Percentiles rank a stretch among this genome's conserved stretches.
These are phyloP conservation scores for Auriculariales sp. DNA, from an alignment of 768 basidiomycete genomes.

Conservation along the genomic window DNA sequence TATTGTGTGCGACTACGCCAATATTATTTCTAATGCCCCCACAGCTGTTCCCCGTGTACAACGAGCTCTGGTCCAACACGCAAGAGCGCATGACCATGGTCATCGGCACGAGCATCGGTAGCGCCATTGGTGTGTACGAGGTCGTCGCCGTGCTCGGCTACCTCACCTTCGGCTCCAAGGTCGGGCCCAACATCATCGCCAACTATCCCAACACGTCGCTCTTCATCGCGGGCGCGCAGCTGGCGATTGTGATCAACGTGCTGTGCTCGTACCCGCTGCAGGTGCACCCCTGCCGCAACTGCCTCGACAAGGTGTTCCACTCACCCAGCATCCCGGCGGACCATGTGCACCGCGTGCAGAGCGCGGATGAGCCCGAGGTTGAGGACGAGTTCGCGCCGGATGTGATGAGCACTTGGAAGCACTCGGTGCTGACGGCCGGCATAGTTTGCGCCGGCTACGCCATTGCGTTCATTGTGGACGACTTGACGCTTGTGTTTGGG, in stretches of 20 bases:
- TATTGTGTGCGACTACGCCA: neutral
- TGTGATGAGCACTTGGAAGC: constrained; percentile 58
- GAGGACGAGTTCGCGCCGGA: constrained; percentile 38
- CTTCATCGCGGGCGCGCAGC: constrained; percentile 83
- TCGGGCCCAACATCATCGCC: constrained; percentile 82
- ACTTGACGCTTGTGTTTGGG: constrained; percentile 73
- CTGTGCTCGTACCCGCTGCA: constrained; percentile 90
- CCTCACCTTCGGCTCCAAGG: constrained; percentile 82
- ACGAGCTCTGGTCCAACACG: constrained; percentile 71
- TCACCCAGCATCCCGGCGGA: constrained; percentile 21
- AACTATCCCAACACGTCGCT: constrained; percentile 87
- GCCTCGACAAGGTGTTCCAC: constrained; percentile 51
- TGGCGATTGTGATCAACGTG: constrained; percentile 84
- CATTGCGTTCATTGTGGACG: constrained; percentile 65
- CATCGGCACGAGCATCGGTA: constrained; percentile 75
- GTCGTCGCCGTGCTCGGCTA: constrained; percentile 82
- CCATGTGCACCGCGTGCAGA: constrained; percentile 17
- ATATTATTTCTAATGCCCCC: constrained; percentile 4
- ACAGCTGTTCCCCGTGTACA: constrained; percentile 87
- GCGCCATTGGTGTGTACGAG: constrained; percentile 74
- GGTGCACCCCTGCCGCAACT: constrained; percentile 84
- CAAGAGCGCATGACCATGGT: constrained; percentile 79
- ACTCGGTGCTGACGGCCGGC: constrained; percentile 48
- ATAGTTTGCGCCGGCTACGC: constrained; percentile 54
- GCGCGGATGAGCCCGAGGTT: constrained; percentile 29